A percentile compares a stretch with the other conserved stretches of the same genome.
Conservation (phyloP, 1,284 basidiomycete genomes). For the Irpex lacteus region DNA sequence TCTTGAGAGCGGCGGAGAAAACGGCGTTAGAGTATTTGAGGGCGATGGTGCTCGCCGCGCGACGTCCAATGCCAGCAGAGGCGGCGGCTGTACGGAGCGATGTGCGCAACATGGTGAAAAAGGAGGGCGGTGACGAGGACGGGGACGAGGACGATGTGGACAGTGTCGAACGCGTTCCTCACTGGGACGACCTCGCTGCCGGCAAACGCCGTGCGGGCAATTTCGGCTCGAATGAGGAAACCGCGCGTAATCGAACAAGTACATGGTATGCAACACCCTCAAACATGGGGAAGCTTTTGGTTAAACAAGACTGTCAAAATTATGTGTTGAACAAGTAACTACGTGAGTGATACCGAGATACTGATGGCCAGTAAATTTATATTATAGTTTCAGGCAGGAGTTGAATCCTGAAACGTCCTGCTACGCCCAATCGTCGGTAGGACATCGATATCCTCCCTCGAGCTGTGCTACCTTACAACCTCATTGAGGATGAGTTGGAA, state of each 20-base stretch:
- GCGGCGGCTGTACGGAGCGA: constrained; percentile 41
- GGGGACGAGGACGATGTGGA: constrained; percentile 13
- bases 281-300: too few relatives aligned
- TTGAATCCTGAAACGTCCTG: neutral
- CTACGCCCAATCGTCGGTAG: too few relatives aligned
- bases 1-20: constrained; percentile 88
- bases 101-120: constrained; percentile 36
- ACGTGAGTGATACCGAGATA: neutral
- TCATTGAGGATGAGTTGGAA: neutral
- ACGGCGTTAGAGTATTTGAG: constrained; percentile 95
- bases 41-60: constrained; percentile 71
- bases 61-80: constrained; percentile 51
- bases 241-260: too few relatives aligned
- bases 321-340: neutral
- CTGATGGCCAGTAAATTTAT: neutral
- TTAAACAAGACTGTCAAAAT: neutral
- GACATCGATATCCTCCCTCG: too few relatives aligned
- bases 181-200: constrained; percentile 16
- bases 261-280: too few relatives aligned
- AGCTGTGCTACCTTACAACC: neutral
- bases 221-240: constrained; percentile 11
- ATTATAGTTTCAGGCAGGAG: neutral
- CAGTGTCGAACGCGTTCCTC: constrained; percentile 10
- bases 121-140: neutral
- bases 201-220: constrained; percentile 21